Evolutionary conservation across 1,284 basidiomycete genomes (phyloP).

Genomic region (Inonotus obliquus): DNA sequence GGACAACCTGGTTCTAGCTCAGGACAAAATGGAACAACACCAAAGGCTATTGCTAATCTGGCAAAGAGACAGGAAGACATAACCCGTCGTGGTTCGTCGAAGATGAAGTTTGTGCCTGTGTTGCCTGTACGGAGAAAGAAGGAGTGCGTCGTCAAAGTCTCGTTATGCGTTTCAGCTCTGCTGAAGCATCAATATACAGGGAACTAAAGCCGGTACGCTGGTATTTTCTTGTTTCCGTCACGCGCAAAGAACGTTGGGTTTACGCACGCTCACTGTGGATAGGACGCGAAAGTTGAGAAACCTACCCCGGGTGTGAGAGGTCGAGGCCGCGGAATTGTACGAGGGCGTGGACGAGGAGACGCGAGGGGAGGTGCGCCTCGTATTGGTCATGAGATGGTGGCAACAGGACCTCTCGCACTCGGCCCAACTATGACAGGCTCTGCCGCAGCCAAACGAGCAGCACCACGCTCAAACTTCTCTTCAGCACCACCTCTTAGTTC

Average conservation of each 20-base stretch:
- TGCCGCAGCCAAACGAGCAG: constrained; percentile 40
- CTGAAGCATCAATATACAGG: constrained; percentile 18
- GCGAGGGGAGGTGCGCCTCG: constrained; percentile 45
- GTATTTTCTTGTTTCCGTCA: background rate
- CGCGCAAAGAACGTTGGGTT: background rate
- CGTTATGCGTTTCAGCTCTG: background rate
- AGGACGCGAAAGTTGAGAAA: constrained; percentile 45
- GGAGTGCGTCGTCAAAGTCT: constrained; percentile 57
- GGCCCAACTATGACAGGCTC: constrained; percentile 65
- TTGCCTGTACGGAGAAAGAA: constrained; percentile 68
- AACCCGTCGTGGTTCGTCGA: constrained; percentile 65
- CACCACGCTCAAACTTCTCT: constrained; percentile 52
- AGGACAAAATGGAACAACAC: constrained; percentile 13
- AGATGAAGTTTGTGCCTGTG: constrained; percentile 76
- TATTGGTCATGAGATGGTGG: constrained; percentile 62
- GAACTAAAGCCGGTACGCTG: constrained; percentile 41
- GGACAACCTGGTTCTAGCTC: constrained; percentile 4
- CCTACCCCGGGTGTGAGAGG: constrained; percentile 27
- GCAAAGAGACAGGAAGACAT: constrained; percentile 67
- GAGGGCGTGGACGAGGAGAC: constrained; percentile 41
- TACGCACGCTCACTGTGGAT: constrained; percentile 1
- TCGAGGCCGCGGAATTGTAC: constrained; percentile 28
- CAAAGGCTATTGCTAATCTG: constrained; percentile 63
- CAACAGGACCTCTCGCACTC: constrained; percentile 81
- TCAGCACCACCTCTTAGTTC: constrained; percentile 33